Conservation (phyloP, 1,139 yeast genomes). For the Diutina sp. region DNA sequence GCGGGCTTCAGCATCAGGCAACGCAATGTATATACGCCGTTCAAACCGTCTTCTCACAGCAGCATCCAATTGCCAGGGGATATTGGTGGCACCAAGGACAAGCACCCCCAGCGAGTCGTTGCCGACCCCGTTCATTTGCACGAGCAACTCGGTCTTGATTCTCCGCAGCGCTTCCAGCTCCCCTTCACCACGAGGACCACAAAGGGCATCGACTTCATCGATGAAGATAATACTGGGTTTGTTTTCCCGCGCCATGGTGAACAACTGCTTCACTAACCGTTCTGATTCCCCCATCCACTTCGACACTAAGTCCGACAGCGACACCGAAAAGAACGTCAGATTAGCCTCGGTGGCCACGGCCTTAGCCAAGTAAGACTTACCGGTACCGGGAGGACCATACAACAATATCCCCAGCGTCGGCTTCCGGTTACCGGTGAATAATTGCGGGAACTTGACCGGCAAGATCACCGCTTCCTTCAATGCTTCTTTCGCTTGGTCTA, state of each 20-base stretch:
- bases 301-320: slow-evolving; percentile 87
- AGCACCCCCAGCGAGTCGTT: slow-evolving; percentile 87
- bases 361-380: slow-evolving; percentile 91
- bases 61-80: slow-evolving; percentile 98
- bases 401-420: slow-evolving; percentile 87
- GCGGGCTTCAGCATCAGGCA: slow-evolving; percentile 88
- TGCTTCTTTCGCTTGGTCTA: slow-evolving; percentile 92
- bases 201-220: slow-evolving; percentile 95
- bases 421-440: slow-evolving; percentile 86
- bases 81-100: slow-evolving; percentile 95
- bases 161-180: slow-evolving; percentile 95
- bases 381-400: slow-evolving; percentile 99
- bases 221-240: slow-evolving; percentile 92
- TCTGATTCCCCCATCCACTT: slow-evolving; percentile 99
- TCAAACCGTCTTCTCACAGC: slow-evolving; percentile 97
- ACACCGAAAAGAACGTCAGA: slow-evolving; percentile 89
- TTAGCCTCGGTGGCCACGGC: slow-evolving; percentile 99
- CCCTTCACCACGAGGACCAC: slow-evolving; percentile 98
- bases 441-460: slow-evolving; percentile 89
- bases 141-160: slow-evolving; percentile 89
- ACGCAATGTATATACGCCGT: slow-evolving; percentile 83
- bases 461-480: slow-evolving; percentile 93
- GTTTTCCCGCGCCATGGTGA: slow-evolving; percentile 91
- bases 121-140: slow-evolving; percentile 99
- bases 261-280: slow-evolving; percentile 85